Evolutionary conservation across 192 early-diverging fungal genomes (phyloP).

Genomic region (Backusella mclennaniae): DNA sequence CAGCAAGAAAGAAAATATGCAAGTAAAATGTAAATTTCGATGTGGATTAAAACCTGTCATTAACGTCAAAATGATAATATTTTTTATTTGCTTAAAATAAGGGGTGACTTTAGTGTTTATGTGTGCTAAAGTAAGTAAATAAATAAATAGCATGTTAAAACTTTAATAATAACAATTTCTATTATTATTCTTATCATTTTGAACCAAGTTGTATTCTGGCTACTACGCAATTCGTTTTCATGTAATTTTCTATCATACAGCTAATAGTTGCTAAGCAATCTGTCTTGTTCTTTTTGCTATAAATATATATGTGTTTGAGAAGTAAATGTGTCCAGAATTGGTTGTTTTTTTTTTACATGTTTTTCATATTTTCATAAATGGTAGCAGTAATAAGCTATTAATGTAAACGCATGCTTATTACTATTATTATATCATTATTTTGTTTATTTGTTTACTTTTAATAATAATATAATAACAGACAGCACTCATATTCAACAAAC

Average conservation of each 20-base stretch:
- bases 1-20: conserved; percentile 1
- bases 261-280: neutral
- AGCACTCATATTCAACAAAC: neutral
- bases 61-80: conserved; percentile 4
- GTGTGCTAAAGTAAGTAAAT: conserved; percentile 9
- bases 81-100: neutral
- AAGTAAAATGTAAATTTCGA: conserved; percentile 3
- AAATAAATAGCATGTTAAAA: neutral
- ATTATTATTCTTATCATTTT: neutral
- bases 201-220: neutral
- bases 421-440: neutral
- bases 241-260: neutral
- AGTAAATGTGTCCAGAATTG: no score
- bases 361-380: neutral
- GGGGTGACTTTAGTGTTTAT: neutral
- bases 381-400: neutral
- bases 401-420: neutral
- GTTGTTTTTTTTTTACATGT: neutral
- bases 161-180: neutral
- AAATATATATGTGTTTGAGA: neutral
- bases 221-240: neutral
- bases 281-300: neutral
- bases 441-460: neutral
- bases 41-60: conserved; percentile 1
- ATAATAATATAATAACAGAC: neutral